Percentiles rank a stretch among this genome's conserved stretches.
Conservation (phyloP, 2,329 filamentous ascomycete genomes). For the Penicillium sp. region DNA sequence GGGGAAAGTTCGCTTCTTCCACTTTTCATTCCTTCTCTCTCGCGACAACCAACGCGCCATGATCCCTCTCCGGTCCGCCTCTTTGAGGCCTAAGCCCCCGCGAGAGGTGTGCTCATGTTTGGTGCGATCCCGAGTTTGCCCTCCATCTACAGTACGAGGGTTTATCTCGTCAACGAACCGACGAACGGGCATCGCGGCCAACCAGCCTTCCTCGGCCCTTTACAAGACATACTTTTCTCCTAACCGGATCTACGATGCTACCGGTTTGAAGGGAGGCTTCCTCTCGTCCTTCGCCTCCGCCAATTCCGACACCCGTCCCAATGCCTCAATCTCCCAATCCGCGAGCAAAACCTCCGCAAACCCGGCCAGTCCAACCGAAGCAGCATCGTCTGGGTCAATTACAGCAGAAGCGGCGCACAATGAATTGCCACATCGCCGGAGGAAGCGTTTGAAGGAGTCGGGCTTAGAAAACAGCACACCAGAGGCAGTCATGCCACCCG, state of each 20-base stretch:
- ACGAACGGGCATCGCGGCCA: slow-evolving; percentile 27
- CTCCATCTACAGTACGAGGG: slow-evolving; percentile 24
- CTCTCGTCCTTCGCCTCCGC: slow-evolving; percentile 26
- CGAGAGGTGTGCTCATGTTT: slow-evolving; percentile 37
- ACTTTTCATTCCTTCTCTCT: slow-evolving; percentile 16
- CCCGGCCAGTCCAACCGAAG: slow-evolving; percentile 11
- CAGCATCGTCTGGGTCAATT: slow-evolving; percentile 16
- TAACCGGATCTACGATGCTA: slow-evolving; percentile 24
- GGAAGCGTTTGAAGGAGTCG: slow-evolving; percentile 41
- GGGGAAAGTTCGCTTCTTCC: slow-evolving; percentile 26
- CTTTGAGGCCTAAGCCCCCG: slow-evolving; percentile 30
- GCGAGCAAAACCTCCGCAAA: slow-evolving; percentile 13
- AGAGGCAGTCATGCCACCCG: slow-evolving; percentile 46
- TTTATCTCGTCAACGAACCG: slow-evolving; percentile 31
- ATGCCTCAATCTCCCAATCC: slow-evolving; percentile 6
- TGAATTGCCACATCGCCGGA: slow-evolving; percentile 41
- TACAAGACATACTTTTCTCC: slow-evolving; percentile 41
- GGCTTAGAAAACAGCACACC: slow-evolving; percentile 16
- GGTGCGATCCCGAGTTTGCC: slow-evolving; percentile 15
- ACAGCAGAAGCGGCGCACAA: slow-evolving; percentile 17
- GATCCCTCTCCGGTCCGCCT: slow-evolving; percentile 36
- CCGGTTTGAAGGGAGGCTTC: slow-evolving; percentile 20
- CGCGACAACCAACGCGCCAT: slow-evolving; percentile 21
- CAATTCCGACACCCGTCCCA: slow-evolving; percentile 13
- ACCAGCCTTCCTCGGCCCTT: slow-evolving; percentile 25